phyloP scores from a whole-genome alignment of 768 basidiomycete species.

The Solioccasus polychromus region DNA sequence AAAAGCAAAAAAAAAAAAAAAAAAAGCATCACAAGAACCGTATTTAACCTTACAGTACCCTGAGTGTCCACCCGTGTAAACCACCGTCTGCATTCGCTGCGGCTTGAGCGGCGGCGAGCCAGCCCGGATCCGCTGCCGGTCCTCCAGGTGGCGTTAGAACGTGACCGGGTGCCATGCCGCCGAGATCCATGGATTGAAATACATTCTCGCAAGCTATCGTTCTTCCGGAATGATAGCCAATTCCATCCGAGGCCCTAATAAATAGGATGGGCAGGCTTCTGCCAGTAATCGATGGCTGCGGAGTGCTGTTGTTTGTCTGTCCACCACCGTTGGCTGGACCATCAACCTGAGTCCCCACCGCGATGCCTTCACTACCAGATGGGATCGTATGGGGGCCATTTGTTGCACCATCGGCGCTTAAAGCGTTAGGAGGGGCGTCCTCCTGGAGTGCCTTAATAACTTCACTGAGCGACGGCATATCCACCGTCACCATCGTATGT shows the following conservation, averaged over 20 bases:
- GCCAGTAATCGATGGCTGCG: conserved; percentile 54
- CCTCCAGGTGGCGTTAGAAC: conserved; percentile 44
- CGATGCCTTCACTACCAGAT: conserved; percentile 20
- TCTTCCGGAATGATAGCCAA: conserved; percentile 85
- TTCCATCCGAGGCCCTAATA: conserved; percentile 78
- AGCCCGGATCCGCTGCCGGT: conserved; percentile 53
- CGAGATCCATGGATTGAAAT: conserved; percentile 67
- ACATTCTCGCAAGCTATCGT: conserved; percentile 81
- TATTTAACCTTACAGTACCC: conserved; percentile 58
- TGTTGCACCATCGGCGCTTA: conserved; percentile 35
- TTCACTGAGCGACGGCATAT: conserved; percentile 74
- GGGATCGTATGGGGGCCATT: conserved; percentile 36
- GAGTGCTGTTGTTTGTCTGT: conserved; percentile 27
- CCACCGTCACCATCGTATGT: conserved; percentile 82
- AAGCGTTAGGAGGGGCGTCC: conserved; percentile 46
- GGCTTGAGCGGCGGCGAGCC: conserved; percentile 74
- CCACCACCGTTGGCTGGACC: conserved; percentile 21
- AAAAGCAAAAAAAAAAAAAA: conserved; percentile 22
- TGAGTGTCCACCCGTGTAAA: conserved; percentile 75
- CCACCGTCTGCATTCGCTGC: conserved; percentile 64
- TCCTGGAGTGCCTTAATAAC: conserved; percentile 79
- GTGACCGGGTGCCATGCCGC: conserved; percentile 43
- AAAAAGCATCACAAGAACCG: conserved; percentile 24
- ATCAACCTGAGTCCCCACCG: conserved; percentile 28
- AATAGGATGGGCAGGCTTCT: conserved; percentile 77